phyloP scores from a whole-genome alignment of 768 basidiomycete genomes.

The Gloeopeniophorella convolvens region DNA sequence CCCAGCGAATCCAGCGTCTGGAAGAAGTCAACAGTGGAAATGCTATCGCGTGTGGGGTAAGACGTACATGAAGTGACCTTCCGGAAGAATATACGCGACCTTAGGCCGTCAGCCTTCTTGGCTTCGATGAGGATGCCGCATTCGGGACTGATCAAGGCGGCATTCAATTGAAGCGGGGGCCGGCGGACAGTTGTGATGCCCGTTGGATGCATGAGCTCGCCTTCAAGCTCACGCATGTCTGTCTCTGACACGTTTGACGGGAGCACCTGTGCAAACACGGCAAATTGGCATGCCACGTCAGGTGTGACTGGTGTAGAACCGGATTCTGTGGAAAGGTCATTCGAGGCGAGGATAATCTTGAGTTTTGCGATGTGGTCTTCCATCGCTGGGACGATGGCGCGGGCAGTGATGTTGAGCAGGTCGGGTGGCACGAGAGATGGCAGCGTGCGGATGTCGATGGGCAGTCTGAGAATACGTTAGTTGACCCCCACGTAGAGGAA shows the following conservation, averaged over 20 bases:
- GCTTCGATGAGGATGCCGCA: conserved; percentile 74
- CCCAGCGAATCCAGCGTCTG: conserved; percentile 70
- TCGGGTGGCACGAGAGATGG: conserved; percentile 13
- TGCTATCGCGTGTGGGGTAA: not conserved
- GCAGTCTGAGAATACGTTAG: not conserved
- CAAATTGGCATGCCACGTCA: conserved; percentile 57
- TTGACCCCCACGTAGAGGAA: no score
- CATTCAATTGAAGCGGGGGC: conserved; percentile 54
- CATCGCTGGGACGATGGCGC: conserved; percentile 15
- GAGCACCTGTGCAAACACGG: conserved; percentile 59
- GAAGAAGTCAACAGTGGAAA: not conserved
- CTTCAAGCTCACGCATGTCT: conserved; percentile 64
- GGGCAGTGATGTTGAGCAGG: conserved; percentile 12
- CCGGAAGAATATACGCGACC: conserved; percentile 35
- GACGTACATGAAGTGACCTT: conserved; percentile 39
- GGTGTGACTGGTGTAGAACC: conserved; percentile 3
- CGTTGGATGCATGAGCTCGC: conserved; percentile 67
- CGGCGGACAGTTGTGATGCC: conserved; percentile 54
- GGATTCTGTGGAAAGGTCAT: conserved; percentile 8
- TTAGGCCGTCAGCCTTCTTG: conserved; percentile 57
- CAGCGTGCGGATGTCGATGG: conserved; percentile 9
- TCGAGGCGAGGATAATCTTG: conserved; percentile 1
- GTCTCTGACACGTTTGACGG: conserved; percentile 44
- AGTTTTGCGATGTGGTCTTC: conserved; percentile 11
- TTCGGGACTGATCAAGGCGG: conserved; percentile 67